Conservation (phyloP, 306 rosid species). For the Cucurbita maxima region DNA sequence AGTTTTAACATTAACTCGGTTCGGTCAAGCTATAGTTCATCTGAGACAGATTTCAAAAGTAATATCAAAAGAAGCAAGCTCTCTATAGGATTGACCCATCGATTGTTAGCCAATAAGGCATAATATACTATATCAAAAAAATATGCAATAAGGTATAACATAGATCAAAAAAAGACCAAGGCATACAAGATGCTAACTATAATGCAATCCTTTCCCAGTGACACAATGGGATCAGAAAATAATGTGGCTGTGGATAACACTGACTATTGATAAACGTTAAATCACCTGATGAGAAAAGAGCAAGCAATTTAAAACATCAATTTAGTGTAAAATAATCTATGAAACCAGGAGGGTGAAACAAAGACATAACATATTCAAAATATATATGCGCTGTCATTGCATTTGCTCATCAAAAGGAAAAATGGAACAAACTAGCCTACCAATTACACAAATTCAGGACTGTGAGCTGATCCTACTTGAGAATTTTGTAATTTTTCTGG, state of each 20-base stretch:
- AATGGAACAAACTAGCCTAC: not conserved
- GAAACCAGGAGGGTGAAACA: not conserved
- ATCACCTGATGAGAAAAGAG: not conserved
- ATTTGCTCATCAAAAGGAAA: not conserved
- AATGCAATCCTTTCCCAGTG: not conserved
- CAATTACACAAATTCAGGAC: not conserved
- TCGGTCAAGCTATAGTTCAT: not conserved
- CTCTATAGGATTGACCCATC: not conserved
- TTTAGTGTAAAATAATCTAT: not conserved
- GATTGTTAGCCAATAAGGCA: too few relatives aligned
- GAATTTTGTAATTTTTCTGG: not conserved
- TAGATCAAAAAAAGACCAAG: not conserved
- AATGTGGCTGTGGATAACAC: not conserved
- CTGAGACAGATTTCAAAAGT: not conserved
- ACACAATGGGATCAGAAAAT: not conserved
- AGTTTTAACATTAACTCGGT: not conserved
- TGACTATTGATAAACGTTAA: not conserved
- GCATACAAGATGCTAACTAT: not conserved
- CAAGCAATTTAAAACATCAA: not conserved
- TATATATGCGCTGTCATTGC: not conserved
- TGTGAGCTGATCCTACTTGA: not conserved
- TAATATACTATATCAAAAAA: not conserved
- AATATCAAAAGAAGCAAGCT: not conserved
- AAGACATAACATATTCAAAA: not conserved
- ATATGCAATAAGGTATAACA: not conserved